Percentiles rank a stretch among this genome's conserved stretches.
These are phyloP conservation scores for Yamadazyma membranifaciens DNA, from an alignment of 1,139 yeast species.

Conservation along the genomic window DNA sequence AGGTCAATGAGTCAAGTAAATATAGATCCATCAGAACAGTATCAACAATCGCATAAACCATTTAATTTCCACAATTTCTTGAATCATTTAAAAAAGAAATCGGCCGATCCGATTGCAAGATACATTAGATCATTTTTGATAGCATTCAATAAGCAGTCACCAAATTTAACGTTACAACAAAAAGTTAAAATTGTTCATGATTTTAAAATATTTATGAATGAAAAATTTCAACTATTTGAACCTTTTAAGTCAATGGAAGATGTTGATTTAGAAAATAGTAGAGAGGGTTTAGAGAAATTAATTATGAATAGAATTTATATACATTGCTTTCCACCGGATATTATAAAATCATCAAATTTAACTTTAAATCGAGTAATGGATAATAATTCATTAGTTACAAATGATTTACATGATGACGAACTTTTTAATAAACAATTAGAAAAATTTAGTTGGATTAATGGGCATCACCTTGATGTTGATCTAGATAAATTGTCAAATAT, in stretches of 20 bases:
- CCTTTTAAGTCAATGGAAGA: slow-evolving; percentile 72
- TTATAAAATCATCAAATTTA: slow-evolving; percentile 27
- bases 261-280: slow-evolving; percentile 63
- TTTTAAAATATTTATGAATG: slow-evolving; percentile 68
- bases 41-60: slow-evolving; percentile 45
- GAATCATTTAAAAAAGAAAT: slow-evolving; percentile 63
- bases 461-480: slow-evolving; percentile 78
- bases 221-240: slow-evolving; percentile 61
- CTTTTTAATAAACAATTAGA: slow-evolving; percentile 55
- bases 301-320: slow-evolving; percentile 83
- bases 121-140: slow-evolving; percentile 78
- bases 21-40: slow-evolving; percentile 17
- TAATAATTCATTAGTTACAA: slow-evolving; percentile 17
- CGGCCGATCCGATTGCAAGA: slow-evolving; percentile 87
- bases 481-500: slow-evolving; percentile 27
- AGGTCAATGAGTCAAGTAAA: slow-evolving; percentile 14
- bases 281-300: slow-evolving; percentile 90
- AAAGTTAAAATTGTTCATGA: slow-evolving; percentile 75
- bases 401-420: slow-evolving; percentile 64
- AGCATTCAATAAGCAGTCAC: slow-evolving; percentile 66
- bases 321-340: slow-evolving; percentile 79
- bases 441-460: slow-evolving; percentile 72
- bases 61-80: slow-evolving; percentile 86
- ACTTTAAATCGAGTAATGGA: background rate
- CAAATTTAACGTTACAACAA: slow-evolving; percentile 68